A percentile compares a stretch with the other conserved stretches of the same genome.
Conservation (phyloP, 1,139 yeast genomes). For the Yamadazyma siamensis region DNA sequence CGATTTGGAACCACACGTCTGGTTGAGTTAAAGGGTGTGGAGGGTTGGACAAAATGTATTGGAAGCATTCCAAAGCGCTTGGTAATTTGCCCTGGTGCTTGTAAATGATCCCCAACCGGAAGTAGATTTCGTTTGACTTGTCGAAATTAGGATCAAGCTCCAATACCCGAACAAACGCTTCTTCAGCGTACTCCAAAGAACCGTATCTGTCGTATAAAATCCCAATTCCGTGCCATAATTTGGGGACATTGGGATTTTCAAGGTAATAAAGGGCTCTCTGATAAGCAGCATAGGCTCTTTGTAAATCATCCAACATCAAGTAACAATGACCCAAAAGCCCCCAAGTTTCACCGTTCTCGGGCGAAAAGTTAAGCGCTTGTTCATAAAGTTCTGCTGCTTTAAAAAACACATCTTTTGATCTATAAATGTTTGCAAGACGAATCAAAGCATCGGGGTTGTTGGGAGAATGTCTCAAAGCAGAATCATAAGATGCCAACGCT, state of each 20-base stretch:
- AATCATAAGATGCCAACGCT: constrained; percentile 84
- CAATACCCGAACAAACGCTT: constrained; percentile 92
- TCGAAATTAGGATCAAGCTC: constrained; percentile 96
- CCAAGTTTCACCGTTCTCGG: constrained; percentile 96
- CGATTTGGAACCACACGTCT: constrained; percentile 98
- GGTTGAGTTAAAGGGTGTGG: constrained; percentile 96
- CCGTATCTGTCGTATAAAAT: constrained; percentile 94
- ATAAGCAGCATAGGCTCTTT: constrained; percentile 92
- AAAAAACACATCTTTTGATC: constrained; percentile 85
- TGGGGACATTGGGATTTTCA: constrained; percentile 93
- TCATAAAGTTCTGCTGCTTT: constrained; percentile 94
- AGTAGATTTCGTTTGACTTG: constrained; percentile 93
- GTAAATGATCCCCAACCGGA: constrained; percentile 94
- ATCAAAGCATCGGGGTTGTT: constrained; percentile 82
- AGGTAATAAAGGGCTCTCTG: constrained; percentile 91
- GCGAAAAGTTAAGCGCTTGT: constrained; percentile 75
- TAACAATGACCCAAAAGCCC: constrained; percentile 96
- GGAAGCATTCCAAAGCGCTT: constrained; percentile 89
- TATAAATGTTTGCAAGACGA: constrained; percentile 81
- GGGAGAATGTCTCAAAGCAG: constrained; percentile 85
- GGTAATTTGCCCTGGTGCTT: constrained; percentile 88
- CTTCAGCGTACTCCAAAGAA: constrained; percentile 94
- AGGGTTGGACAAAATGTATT: constrained; percentile 84
- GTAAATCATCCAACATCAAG: constrained; percentile 92
- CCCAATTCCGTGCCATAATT: constrained; percentile 98